phyloP scores from a whole-genome alignment of 2,329 filamentous ascomycete genomes.

The Apiospora arundinis region DNA sequence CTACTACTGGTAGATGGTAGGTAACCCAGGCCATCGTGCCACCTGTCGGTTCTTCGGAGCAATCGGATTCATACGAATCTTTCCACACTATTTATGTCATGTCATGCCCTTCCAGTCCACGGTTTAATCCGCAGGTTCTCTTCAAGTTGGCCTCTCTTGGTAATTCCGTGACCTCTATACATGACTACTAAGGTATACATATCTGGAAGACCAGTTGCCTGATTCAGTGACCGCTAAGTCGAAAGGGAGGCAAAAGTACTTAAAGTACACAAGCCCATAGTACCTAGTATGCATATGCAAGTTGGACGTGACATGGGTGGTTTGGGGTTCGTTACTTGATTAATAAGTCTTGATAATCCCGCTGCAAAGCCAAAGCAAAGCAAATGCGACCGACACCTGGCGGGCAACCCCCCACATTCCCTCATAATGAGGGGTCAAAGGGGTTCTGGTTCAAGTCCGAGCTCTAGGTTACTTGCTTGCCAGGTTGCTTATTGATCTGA shows the following conservation, averaged over 20 bases:
- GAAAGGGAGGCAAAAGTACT: no score
- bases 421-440: constrained; percentile 2
- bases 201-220: not conserved
- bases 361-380: not conserved
- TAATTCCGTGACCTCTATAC: not conserved
- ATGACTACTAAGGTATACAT: no score
- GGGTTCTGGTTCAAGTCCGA: not conserved
- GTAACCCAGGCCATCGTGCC: not conserved
- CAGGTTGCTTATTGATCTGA: not conserved
- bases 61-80: not conserved
- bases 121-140: not conserved
- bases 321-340: not conserved
- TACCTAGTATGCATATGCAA: not conserved
- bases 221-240: not conserved
- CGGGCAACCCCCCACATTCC: not conserved
- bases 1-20: not conserved
- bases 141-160: not conserved
- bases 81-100: not conserved
- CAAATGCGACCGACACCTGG: not conserved
- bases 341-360: constrained; percentile 13
- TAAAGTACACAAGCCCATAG: no score
- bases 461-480: not conserved
- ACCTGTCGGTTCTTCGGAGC: constrained; percentile 1
- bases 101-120: not conserved
- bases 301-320: not conserved